These are phyloP conservation scores for Russula earlei DNA, from an alignment of 768 basidiomycete genomes.

Conservation along the genomic window DNA sequence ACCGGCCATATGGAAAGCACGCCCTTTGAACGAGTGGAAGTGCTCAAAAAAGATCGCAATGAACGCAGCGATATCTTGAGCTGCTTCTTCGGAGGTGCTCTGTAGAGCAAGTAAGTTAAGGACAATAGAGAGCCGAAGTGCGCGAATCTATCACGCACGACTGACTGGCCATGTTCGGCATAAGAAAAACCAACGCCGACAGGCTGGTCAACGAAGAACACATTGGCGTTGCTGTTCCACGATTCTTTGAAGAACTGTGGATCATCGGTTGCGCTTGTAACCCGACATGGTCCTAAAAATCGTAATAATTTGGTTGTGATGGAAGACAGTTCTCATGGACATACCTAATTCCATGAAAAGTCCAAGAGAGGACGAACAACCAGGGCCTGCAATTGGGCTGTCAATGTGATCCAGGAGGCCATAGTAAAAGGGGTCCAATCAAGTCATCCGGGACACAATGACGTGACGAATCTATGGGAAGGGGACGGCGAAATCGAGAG, in stretches of 20 bases:
- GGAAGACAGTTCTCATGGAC: conserved; percentile 36
- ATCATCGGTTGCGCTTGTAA: conserved; percentile 38
- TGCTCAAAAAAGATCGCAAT: conserved; percentile 66
- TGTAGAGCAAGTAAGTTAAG: conserved; percentile 20
- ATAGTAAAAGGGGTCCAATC: neutral
- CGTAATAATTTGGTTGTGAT: neutral
- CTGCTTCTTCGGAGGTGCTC: conserved; percentile 59
- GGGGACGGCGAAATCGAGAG: conserved; percentile 18
- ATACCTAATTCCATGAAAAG: conserved; percentile 42
- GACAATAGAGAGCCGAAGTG: neutral
- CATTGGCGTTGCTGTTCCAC: conserved; percentile 60
- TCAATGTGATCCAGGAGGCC: neutral
- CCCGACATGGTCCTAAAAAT: conserved; percentile 56
- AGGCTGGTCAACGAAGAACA: conserved; percentile 40
- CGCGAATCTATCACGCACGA: conserved; percentile 31
- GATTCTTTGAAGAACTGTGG: conserved; percentile 47
- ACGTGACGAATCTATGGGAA: neutral
- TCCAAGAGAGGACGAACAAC: conserved; percentile 24
- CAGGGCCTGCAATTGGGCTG: neutral
- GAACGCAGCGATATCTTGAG: conserved; percentile 62
- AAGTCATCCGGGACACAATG: conserved; percentile 14
- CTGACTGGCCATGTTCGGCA: conserved; percentile 50
- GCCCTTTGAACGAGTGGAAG: conserved; percentile 60
- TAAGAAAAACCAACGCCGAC: conserved; percentile 32
- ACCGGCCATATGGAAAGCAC: conserved; percentile 35